Percentiles rank a stretch among this genome's conserved stretches.
These are phyloP conservation scores for Diddensiella transvaalensis DNA, from an alignment of 805 yeast genomes.

Conservation along the genomic window DNA sequence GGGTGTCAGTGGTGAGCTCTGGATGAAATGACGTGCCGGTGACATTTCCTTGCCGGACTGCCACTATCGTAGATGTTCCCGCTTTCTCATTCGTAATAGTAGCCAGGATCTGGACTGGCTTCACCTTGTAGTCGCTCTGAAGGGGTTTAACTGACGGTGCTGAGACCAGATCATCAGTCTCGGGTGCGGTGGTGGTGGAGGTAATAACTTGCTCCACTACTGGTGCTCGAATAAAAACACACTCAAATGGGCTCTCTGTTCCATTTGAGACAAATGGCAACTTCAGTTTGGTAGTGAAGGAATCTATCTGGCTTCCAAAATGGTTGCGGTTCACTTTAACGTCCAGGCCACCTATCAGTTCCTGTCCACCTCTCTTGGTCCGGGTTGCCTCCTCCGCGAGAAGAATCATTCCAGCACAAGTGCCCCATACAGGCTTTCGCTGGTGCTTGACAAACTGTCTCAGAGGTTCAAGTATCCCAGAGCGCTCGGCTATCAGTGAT, in stretches of 20 bases:
- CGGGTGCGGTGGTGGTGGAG: not conserved
- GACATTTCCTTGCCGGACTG: constrained; percentile 63
- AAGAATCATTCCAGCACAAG: constrained; percentile 79
- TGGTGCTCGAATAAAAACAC: constrained; percentile 74
- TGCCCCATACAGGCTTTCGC: constrained; percentile 70
- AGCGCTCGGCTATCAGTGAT: constrained; percentile 65
- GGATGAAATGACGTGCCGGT: constrained; percentile 82
- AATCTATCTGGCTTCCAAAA: constrained; percentile 72
- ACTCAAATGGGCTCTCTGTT: constrained; percentile 33
- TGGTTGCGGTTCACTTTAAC: constrained; percentile 67
- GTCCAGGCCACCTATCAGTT: constrained; percentile 60
- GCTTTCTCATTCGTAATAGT: constrained; percentile 16
- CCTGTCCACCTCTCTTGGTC: constrained; percentile 44
- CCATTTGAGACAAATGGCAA: constrained; percentile 35
- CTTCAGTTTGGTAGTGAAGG: constrained; percentile 50
- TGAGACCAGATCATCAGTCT: not conserved
- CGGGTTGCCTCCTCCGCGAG: constrained; percentile 55
- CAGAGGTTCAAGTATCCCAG: constrained; percentile 54
- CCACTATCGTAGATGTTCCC: constrained; percentile 49
- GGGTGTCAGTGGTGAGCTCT: constrained; percentile 54
- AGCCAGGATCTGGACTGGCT: constrained; percentile 29
- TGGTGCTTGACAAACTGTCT: constrained; percentile 45
- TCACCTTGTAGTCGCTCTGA: constrained; percentile 2
- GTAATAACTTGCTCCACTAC: constrained; percentile 43
- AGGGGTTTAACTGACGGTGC: constrained; percentile 8